A percentile compares a stretch with the other conserved stretches of the same genome.
Evolutionary conservation across 2,329 filamentous ascomycete species (phyloP).

Genomic region (Fusarium circinatum): DNA sequence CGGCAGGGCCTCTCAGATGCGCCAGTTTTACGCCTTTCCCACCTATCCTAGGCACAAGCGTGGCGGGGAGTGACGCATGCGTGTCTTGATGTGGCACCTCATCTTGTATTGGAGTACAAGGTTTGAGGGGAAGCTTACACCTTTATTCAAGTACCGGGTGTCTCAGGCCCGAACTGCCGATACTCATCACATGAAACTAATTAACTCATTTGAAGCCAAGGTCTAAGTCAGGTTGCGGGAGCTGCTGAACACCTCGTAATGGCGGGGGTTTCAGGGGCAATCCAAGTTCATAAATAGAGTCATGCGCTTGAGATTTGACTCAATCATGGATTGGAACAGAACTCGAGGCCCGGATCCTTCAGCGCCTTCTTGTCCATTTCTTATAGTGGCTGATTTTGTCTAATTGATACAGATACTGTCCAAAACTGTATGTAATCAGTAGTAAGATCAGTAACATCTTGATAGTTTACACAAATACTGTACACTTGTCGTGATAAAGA

Average conservation of each 20-base stretch:
- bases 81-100: constrained; percentile 24
- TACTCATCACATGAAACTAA: constrained; percentile 35
- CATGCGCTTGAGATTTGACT: constrained; percentile 29
- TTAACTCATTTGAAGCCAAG: constrained; percentile 9
- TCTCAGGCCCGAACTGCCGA: constrained; percentile 27
- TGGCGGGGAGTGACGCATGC: constrained; percentile 38
- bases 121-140: constrained; percentile 8
- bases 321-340: not conserved
- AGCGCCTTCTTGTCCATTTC: not conserved
- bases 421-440: not conserved
- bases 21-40: constrained; percentile 26
- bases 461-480: constrained; percentile 31
- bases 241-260: constrained; percentile 18
- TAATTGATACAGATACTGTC: constrained; percentile 13
- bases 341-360: not conserved
- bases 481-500: constrained; percentile 29
- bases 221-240: constrained; percentile 16
- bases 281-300: constrained; percentile 18
- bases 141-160: constrained; percentile 20
- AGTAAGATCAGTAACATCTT: constrained; percentile 1
- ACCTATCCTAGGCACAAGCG: constrained; percentile 30
- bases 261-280: constrained; percentile 31
- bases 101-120: constrained; percentile 24
- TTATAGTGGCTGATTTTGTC: constrained; percentile 10
- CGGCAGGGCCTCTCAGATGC: not conserved